These are phyloP conservation scores for Tothia fuscella DNA, from an alignment of 2,329 filamentous ascomycete genomes.

Conservation along the genomic window DNA sequence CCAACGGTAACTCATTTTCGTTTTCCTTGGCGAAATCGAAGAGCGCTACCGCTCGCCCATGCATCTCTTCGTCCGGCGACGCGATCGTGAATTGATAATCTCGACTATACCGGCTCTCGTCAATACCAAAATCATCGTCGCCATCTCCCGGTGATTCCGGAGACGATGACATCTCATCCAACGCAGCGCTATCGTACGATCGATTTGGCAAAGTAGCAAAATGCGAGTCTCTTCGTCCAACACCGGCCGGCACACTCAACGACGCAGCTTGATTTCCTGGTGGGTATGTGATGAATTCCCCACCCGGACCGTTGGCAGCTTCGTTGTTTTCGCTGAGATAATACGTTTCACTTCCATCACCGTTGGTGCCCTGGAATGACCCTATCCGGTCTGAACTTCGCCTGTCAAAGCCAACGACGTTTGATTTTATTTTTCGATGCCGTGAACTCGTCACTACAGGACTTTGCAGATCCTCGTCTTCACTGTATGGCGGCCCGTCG, in stretches of 20 bases:
- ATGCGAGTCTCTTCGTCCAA: constrained; percentile 38
- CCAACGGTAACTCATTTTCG: constrained; percentile 85
- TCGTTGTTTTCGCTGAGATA: constrained; percentile 60
- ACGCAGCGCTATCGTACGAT: constrained; percentile 24
- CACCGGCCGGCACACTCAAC: constrained; percentile 20
- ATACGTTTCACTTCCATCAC: constrained; percentile 62
- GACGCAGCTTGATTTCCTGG: constrained; percentile 21
- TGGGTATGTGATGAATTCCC: constrained; percentile 71
- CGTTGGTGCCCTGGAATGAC: constrained; percentile 37
- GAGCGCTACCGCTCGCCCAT: constrained; percentile 87
- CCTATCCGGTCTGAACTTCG: constrained; percentile 23
- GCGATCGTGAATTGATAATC: constrained; percentile 94
- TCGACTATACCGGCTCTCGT: constrained; percentile 72
- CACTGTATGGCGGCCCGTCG: constrained; percentile 76
- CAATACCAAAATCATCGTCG: constrained; percentile 39
- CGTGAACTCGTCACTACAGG: constrained; percentile 72
- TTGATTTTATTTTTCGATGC: constrained; percentile 65
- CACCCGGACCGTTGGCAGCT: constrained; percentile 58
- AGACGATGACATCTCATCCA: constrained; percentile 16
- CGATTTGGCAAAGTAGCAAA: constrained; percentile 37
- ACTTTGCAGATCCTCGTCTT: constrained; percentile 89
- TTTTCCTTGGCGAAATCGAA: constrained; percentile 95
- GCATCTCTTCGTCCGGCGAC: constrained; percentile 93
- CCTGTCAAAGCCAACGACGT: constrained; percentile 28
- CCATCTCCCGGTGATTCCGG: constrained; percentile 32